Conservation (phyloP, 352 stramenopile species). For the Globisporangium megalacanthum region DNA sequence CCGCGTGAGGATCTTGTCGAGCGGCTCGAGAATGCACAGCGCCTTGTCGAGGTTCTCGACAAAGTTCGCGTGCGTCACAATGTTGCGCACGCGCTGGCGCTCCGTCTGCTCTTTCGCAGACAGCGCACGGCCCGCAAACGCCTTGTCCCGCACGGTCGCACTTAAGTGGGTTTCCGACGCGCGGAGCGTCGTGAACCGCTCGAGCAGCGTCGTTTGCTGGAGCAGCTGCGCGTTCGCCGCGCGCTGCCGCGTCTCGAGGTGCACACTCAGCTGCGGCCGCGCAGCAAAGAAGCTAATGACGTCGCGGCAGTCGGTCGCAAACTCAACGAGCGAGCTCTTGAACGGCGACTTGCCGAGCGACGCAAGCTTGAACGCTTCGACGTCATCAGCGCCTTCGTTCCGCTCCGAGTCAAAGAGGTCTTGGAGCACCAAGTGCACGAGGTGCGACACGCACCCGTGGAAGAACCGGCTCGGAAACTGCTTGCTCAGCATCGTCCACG, state of each 20-base stretch:
- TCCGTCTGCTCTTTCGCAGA: not conserved
- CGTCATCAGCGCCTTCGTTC: not conserved
- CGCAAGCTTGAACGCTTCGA: not conserved
- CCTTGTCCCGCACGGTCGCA: not conserved
- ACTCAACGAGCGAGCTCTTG: slow-evolving; percentile 1
- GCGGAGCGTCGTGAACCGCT: slow-evolving; percentile 1
- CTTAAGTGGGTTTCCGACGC: not conserved
- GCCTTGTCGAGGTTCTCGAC: not conserved
- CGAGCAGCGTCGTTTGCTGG: not conserved
- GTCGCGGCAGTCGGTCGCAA: slow-evolving; percentile 1
- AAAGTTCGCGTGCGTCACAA: not conserved
- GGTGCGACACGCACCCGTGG: slow-evolving; percentile 1
- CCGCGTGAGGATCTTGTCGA: not conserved
- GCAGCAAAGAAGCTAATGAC: not conserved
- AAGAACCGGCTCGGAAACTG: slow-evolving; percentile 3
- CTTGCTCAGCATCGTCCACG: not conserved
- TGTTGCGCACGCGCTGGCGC: not conserved
- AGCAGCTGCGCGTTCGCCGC: not conserved
- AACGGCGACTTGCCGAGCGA: slow-evolving; percentile 4
- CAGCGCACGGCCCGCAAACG: not conserved
- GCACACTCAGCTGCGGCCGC: not conserved
- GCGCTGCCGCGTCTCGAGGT: not conserved
- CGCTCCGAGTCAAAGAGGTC: slow-evolving; percentile 3
- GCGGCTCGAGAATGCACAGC: not conserved
- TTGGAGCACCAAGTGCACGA: not conserved